Conservation (phyloP, 1,284 basidiomycete species). For the Ganoderma lucidum region DNA sequence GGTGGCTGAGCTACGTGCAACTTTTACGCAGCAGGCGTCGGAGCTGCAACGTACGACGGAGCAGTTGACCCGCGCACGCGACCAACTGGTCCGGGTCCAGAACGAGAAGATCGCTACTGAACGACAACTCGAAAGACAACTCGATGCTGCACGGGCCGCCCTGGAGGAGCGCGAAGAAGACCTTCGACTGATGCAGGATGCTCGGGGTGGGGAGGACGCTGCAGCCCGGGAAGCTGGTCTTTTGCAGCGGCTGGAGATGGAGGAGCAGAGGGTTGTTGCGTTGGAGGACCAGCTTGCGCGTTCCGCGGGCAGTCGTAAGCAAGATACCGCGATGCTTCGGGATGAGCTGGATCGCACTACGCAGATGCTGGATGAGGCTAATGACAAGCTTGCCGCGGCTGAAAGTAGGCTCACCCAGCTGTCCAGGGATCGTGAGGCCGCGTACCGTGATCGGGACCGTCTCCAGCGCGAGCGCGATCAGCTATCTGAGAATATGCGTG, state of each 20-base stretch:
- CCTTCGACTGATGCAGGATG: constrained; percentile 49
- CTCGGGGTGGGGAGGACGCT: constrained; percentile 29
- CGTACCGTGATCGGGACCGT: constrained; percentile 51
- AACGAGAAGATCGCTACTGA: constrained; percentile 69
- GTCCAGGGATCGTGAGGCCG: constrained; percentile 55
- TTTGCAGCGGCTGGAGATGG: constrained; percentile 36
- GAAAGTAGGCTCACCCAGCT: constrained; percentile 48
- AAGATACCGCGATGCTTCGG: constrained; percentile 31
- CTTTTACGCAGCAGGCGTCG: constrained; percentile 51
- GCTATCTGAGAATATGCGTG: constrained; percentile 37
- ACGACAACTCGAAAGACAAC: constrained; percentile 49
- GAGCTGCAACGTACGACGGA: constrained; percentile 51
- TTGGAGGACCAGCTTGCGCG: constrained; percentile 39
- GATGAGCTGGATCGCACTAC: constrained; percentile 48
- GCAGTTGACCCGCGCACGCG: constrained; percentile 57
- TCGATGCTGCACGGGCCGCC: constrained; percentile 51
- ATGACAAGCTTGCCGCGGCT: constrained; percentile 44
- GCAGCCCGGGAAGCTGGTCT: constrained; percentile 33
- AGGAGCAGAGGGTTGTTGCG: constrained; percentile 31
- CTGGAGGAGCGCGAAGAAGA: constrained; percentile 67
- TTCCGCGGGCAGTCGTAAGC: constrained; percentile 26
- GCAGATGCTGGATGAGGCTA: constrained; percentile 52
- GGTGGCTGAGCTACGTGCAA: constrained; percentile 52
- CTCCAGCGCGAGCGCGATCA: constrained; percentile 41
- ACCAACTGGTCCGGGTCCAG: constrained; percentile 56